phyloP scores from a whole-genome alignment of 495 filamentous ascomycete species.

The Tuber borchii region DNA sequence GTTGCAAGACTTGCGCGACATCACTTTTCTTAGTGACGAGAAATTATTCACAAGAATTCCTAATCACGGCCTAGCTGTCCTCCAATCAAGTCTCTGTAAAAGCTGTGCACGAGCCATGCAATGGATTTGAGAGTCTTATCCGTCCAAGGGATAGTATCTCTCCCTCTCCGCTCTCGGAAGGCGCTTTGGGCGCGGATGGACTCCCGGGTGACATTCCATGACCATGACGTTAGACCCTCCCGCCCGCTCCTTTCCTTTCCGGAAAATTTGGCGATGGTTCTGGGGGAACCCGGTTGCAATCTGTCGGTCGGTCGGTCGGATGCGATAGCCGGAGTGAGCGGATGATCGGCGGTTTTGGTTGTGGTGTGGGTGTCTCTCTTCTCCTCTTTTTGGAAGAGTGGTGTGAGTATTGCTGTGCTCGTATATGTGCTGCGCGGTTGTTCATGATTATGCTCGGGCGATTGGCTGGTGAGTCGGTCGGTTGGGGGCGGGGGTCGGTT shows the following conservation, averaged over 20 bases:
- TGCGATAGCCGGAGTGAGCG: background rate
- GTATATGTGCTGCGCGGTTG: background rate
- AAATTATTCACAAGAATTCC: too few relatives aligned
- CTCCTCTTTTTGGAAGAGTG: background rate
- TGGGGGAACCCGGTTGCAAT: background rate
- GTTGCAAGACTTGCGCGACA: too few relatives aligned
- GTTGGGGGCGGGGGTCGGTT: too few relatives aligned
- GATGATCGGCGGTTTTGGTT: background rate
- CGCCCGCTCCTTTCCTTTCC: background rate
- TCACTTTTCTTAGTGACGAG: too few relatives aligned
- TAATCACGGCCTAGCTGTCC: too few relatives aligned
- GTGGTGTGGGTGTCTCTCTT: background rate
- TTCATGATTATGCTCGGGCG: background rate
- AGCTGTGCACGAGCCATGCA: too few relatives aligned
- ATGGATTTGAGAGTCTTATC: too few relatives aligned
- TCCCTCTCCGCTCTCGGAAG: background rate
- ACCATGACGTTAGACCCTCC: background rate
- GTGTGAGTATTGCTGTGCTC: background rate
- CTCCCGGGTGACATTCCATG: background rate
- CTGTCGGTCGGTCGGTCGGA: background rate
- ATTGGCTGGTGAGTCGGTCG: background rate
- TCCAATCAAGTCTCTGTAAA: too few relatives aligned
- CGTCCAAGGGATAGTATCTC: too few relatives aligned
- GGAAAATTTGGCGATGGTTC: background rate
- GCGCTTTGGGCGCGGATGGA: background rate